These are phyloP conservation scores for Sphagnum magellanicum DNA, from an alignment of 228 moss, liverwort and hornwort genomes.

Conservation along the genomic window DNA sequence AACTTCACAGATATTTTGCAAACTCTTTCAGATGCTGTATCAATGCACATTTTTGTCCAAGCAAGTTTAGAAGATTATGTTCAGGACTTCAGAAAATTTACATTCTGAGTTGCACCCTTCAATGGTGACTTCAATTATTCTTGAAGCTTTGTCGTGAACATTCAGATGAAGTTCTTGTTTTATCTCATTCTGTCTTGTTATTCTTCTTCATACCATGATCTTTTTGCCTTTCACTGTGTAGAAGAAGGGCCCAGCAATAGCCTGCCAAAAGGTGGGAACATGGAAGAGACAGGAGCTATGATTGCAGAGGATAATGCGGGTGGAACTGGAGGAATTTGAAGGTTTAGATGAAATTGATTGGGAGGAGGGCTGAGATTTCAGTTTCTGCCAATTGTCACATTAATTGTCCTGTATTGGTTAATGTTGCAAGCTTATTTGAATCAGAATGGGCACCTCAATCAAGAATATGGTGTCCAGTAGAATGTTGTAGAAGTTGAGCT, in stretches of 20 bases:
- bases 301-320: slow-evolving; percentile 41
- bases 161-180: not conserved
- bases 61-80: no score
- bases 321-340: slow-evolving; percentile 43
- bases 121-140: not conserved
- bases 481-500: no score
- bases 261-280: slow-evolving; percentile 14
- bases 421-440: no score
- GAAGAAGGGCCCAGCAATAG: slow-evolving; percentile 21
- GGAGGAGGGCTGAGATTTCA: slow-evolving; percentile 56
- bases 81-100: no score
- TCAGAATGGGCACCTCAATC: no score
- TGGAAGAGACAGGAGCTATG: slow-evolving; percentile 24
- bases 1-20: no score
- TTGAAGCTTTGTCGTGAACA: no score
- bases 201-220: not conserved
- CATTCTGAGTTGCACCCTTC: not conserved
- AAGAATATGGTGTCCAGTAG: no score
- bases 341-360: slow-evolving; percentile 79
- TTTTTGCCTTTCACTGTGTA: slow-evolving; percentile 6
- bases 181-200: not conserved
- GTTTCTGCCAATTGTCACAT: not conserved
- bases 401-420: no score
- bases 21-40: no score
- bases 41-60: no score